Conservation (phyloP, 2,329 filamentous ascomycete genomes). For the Sordariomycetes sp. region DNA sequence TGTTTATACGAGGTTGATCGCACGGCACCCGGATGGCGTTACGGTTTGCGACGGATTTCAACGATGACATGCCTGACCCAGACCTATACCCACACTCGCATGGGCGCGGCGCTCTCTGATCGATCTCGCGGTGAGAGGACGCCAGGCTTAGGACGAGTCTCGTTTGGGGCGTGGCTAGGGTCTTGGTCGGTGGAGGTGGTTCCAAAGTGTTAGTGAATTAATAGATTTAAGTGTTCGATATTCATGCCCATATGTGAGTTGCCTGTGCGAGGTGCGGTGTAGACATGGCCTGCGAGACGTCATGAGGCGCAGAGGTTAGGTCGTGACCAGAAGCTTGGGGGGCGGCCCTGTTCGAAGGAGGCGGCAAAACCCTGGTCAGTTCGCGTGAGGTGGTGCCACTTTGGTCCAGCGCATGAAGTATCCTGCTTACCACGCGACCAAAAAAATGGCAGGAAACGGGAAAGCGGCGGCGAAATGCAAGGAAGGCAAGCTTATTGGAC, state of each 20-base stretch:
- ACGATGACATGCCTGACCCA: constrained; percentile 2
- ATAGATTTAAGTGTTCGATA: not conserved
- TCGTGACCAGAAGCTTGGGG: not conserved
- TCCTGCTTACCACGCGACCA: not conserved
- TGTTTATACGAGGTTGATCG: not conserved
- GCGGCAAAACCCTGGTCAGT: not conserved
- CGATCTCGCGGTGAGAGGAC: not conserved
- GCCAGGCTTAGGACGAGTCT: not conserved
- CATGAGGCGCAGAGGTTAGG: not conserved
- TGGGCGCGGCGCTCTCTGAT: not conserved
- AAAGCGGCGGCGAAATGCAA: not conserved
- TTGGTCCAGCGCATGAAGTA: not conserved
- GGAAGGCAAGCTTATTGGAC: not conserved
- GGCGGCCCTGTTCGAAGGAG: not conserved
- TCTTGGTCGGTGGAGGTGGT: not conserved
- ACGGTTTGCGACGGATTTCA: constrained; percentile 1
- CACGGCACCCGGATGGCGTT: constrained; percentile 3
- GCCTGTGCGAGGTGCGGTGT: too few species aligned
- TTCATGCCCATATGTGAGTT: not conserved
- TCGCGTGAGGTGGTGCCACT: not conserved
- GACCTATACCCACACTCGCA: constrained; percentile 5
- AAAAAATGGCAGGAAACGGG: not conserved
- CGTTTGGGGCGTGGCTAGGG: constrained; percentile 2
- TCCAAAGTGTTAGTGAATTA: not conserved
- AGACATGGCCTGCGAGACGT: not conserved